phyloP scores from a whole-genome alignment of 352 stramenopile genomes.

The Globisporangium cederbergense region DNA sequence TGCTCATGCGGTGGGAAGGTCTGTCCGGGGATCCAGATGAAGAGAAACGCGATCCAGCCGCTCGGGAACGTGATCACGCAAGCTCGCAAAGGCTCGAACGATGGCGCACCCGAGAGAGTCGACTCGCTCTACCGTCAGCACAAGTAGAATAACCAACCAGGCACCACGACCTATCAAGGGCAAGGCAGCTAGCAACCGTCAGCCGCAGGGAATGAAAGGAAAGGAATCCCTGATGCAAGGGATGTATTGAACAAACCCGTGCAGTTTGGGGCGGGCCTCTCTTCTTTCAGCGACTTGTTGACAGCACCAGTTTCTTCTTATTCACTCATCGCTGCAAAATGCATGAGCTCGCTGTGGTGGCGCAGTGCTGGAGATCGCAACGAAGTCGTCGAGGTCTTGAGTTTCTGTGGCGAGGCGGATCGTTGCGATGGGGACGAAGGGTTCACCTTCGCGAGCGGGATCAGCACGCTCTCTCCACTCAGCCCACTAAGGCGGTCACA shows the following conservation, averaged over 20 bases:
- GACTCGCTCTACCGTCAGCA: conserved; percentile 8
- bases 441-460: conserved; percentile 24
- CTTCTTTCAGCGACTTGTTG: too few relatives aligned
- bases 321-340: conserved; percentile 19
- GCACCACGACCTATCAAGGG: not conserved
- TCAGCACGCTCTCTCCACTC: conserved; percentile 36
- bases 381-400: not conserved
- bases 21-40: conserved; percentile 44
- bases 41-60: conserved; percentile 43
- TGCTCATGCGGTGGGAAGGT: conserved; percentile 40
- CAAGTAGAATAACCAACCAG: conserved; percentile 5
- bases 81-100: conserved; percentile 8
- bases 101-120: not conserved
- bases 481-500: conserved; percentile 8
- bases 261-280: not conserved
- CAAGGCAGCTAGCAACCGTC: conserved; percentile 1
- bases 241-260: not conserved
- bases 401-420: conserved; percentile 5
- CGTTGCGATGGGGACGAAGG: conserved; percentile 1
- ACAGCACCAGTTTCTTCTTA: too few relatives aligned
- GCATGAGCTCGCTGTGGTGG: conserved; percentile 41
- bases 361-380: conserved; percentile 5
- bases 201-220: not conserved
- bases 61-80: conserved; percentile 40
- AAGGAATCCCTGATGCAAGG: not conserved